These are phyloP conservation scores for Rosa multiflora DNA, from an alignment of 306 rosid species.

Conservation along the genomic window DNA sequence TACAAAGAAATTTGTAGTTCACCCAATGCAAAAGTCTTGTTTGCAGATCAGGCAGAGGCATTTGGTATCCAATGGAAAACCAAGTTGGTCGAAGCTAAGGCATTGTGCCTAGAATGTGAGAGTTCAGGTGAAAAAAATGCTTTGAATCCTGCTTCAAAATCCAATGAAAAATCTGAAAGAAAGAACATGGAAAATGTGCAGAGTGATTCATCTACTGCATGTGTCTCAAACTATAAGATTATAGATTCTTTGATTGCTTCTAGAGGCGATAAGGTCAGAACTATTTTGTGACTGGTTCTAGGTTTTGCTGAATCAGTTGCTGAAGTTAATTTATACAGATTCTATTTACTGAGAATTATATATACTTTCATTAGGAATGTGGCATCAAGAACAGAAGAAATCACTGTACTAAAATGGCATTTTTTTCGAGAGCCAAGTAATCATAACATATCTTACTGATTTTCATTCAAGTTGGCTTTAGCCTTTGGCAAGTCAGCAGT, in stretches of 20 bases:
- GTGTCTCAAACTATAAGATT: slow-evolving; percentile 27
- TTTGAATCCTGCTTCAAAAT: slow-evolving; percentile 15
- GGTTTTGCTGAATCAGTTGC: slow-evolving; percentile 9
- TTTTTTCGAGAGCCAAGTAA: not conserved
- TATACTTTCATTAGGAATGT: slow-evolving; percentile 4
- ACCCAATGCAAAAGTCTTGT: slow-evolving; percentile 48
- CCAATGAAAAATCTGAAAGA: slow-evolving; percentile 19
- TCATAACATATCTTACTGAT: not conserved
- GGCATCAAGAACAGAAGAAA: slow-evolving; percentile 10
- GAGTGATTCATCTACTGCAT: slow-evolving; percentile 24
- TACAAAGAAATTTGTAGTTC: slow-evolving; percentile 74
- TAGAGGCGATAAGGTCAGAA: slow-evolving; percentile 27
- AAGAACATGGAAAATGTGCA: slow-evolving; percentile 30
- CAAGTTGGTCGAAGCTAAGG: slow-evolving; percentile 36
- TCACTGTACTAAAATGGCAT: not conserved
- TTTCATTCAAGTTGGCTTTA: not conserved
- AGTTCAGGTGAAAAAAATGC: slow-evolving; percentile 16
- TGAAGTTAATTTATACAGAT: not conserved
- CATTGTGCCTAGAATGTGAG: slow-evolving; percentile 23
- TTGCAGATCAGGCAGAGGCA: slow-evolving; percentile 81
- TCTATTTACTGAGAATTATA: not conserved
- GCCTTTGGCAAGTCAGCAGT: not conserved
- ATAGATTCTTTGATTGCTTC: slow-evolving; percentile 45
- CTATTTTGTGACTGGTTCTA: slow-evolving; percentile 30
- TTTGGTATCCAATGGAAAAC: slow-evolving; percentile 52